Conservation (phyloP, 1,284 basidiomycete genomes). For the Trichosporon sp. region DNA sequence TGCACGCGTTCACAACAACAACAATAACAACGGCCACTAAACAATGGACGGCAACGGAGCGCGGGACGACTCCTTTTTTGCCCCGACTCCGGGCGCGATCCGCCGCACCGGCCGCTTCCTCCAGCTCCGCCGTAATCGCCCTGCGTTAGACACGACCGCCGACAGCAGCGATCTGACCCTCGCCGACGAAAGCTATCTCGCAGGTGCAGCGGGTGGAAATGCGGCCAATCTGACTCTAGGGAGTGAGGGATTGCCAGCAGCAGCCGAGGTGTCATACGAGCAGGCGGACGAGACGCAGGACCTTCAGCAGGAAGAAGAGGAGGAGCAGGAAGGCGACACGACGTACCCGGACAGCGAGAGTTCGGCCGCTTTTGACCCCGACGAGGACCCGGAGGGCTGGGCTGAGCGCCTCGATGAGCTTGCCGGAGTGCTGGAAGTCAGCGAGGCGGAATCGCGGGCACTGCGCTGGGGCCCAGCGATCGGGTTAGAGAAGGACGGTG, state of each 20-base stretch:
- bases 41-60: conserved; percentile 12
- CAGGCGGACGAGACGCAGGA: conserved; percentile 10
- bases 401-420: conserved; percentile 50
- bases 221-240: not conserved
- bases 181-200: conserved; percentile 11
- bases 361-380: conserved; percentile 43
- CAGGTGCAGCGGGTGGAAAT: not conserved
- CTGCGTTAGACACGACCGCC: not conserved
- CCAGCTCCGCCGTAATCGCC: not conserved
- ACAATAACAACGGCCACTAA: not conserved
- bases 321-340: conserved; percentile 22
- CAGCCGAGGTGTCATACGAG: conserved; percentile 9
- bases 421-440: conserved; percentile 48
- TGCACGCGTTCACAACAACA: conserved; percentile 4
- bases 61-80: conserved; percentile 32
- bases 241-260: not conserved
- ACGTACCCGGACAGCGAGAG: conserved; percentile 34
- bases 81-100: conserved; percentile 14
- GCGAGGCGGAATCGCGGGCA: conserved; percentile 46
- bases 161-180: conserved; percentile 9
- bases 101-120: conserved; percentile 15
- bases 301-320: conserved; percentile 6
- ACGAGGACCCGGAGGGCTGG: conserved; percentile 47
- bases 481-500: conserved; percentile 28
- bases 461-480: conserved; percentile 46